A percentile compares a stretch with the other conserved stretches of the same genome.
Conservation (phyloP, 352 stramenopile species). For the Globisporangium yorkense region DNA sequence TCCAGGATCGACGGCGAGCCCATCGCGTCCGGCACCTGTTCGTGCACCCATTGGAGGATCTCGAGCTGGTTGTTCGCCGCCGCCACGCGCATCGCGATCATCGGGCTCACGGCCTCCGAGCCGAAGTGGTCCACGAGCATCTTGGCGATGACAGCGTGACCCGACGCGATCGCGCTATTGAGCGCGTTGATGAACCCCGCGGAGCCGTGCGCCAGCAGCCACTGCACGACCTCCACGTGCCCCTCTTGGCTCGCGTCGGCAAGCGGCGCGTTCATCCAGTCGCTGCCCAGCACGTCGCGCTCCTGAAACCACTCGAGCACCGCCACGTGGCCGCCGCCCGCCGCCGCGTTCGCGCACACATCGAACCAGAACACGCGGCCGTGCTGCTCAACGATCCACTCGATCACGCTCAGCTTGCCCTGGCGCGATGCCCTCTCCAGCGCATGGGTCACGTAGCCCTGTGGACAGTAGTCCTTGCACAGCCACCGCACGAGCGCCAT, state of each 20-base stretch:
- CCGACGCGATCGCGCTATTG: not conserved
- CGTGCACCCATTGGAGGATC: constrained; percentile 7
- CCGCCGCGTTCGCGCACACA: not conserved
- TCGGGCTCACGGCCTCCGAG: no score
- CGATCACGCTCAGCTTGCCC: not conserved
- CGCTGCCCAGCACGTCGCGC: not conserved
- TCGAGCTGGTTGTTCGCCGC: constrained; percentile 9
- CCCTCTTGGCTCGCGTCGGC: not conserved
- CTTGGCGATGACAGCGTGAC: not conserved
- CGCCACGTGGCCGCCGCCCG: not conserved
- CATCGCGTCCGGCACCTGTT: not conserved
- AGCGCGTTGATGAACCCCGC: not conserved
- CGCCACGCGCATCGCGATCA: not conserved
- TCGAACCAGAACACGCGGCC: constrained; percentile 1
- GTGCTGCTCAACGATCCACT: constrained; percentile 1
- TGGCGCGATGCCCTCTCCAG: not conserved
- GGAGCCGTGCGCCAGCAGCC: not conserved
- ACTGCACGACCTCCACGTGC: not conserved
- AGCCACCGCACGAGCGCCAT: constrained; percentile 4
- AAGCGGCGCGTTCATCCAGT: not conserved
- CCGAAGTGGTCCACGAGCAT: not conserved
- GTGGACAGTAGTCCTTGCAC: constrained; percentile 1
- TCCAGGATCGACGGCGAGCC: not conserved
- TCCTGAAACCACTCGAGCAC: constrained; percentile 1
- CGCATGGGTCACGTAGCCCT: not conserved